phyloP scores from a whole-genome alignment of 768 basidiomycete genomes.

The Psilocybe tampanensis region DNA sequence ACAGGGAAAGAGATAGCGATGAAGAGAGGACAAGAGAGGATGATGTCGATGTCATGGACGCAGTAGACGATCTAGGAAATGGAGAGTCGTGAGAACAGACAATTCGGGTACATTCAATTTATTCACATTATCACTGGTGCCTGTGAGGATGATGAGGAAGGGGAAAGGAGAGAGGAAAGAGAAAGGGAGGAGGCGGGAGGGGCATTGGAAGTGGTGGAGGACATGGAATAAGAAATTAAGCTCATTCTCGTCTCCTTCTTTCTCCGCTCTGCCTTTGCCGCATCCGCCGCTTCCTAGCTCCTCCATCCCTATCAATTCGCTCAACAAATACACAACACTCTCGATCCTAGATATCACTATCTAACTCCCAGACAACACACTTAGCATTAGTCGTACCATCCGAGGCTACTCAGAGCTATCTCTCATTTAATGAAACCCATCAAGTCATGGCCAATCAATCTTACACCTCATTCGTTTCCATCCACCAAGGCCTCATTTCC shows the following conservation, averaged over 20 bases:
- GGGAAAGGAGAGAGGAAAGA: no score
- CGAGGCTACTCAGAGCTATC: no score
- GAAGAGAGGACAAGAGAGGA: slow-evolving; percentile 24
- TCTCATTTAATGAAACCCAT: no score
- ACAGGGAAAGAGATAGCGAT: slow-evolving; percentile 13
- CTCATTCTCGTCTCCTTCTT: neutral
- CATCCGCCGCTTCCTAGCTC: neutral
- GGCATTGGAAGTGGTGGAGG: neutral
- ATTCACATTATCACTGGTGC: neutral
- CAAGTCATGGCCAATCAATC: no score
- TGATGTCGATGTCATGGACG: slow-evolving; percentile 17
- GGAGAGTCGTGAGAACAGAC: slow-evolving; percentile 7
- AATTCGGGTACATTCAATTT: neutral
- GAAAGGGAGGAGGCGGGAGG: neutral
- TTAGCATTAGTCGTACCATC: no score
- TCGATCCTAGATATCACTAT: no score
- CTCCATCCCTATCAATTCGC: no score
- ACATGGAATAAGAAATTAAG: neutral
- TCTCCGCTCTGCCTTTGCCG: neutral
- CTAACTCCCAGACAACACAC: no score
- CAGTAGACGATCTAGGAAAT: slow-evolving; percentile 6
- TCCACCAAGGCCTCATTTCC: no score
- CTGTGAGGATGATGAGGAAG: neutral
- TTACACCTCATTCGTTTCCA: no score
- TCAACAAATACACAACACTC: no score